Base-by-base conservation (phyloP, 176 grass and related monocot species). In the Chrysopogon serrulatus region DNA sequence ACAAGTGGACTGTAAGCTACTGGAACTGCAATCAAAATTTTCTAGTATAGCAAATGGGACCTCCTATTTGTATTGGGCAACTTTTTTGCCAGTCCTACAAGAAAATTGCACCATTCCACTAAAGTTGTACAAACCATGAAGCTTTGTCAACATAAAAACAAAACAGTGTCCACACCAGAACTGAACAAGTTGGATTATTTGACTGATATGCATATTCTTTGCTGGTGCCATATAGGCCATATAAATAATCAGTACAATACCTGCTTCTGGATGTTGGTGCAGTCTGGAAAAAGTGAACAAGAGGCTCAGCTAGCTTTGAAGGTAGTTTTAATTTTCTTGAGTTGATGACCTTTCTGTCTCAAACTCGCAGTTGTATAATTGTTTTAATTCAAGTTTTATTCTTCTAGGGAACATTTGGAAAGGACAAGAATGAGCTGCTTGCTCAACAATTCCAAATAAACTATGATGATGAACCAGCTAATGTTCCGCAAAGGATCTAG, bases 181-280 rank as follows among this genome's bases (percentile, higher is more conserved):
- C 42, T 83, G 57, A n/a, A 42, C 48, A 17, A 56, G 45, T 3
- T 36, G 28, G 21, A 63, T n/a, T 64, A 53, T 3, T 86, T 65
- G 8, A 65, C 21, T 74, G 27, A 53, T 45, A 49, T 43, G 5
- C 26, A 54, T 31, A 63, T 19, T 64, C 44, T 26, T 73, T 28
- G 15, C 41, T 76, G 76, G 51, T 9, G 5, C 24, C 44, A 77
- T 88, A 79, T 39, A 94, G 92, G 92, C 64, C 92, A 94, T 79
- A 91, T 94, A 77, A 94, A 94, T 75, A 94, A 94, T 84, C 92
- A 94, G 21, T 94, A 91, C 56, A 94, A 94, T 63, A 94, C 86
- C 70, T 91, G 83, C 66, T 94, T 94, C 59, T 94, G 92, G 88
- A 87, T 84, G 86, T 86, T 94, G 71, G 92, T 94, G 73, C 91